Conservation (phyloP, 1,139 yeast genomes). For the Magnusiomyces tetraspermus region DNA sequence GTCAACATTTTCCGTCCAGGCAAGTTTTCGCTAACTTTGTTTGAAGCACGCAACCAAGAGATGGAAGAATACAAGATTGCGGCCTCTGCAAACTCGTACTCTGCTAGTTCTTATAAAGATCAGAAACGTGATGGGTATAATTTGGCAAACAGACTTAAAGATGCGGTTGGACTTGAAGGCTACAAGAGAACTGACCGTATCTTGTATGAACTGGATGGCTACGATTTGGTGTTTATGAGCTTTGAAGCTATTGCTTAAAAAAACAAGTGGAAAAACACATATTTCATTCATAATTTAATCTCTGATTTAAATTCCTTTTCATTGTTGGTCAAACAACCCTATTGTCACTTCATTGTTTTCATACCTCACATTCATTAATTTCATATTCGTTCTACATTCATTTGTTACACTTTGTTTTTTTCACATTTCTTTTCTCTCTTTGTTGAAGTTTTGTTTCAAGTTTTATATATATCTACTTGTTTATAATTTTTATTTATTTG, state of each 20-base stretch:
- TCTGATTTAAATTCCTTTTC: too few relatives aligned
- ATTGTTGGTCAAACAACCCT: too few relatives aligned
- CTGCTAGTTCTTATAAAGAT: neutral
- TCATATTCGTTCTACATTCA: too few relatives aligned
- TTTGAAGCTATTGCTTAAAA: conserved; percentile 25
- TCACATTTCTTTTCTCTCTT: too few relatives aligned
- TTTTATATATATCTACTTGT: too few relatives aligned
- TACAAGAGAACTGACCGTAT: conserved; percentile 61
- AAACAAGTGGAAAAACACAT: too few relatives aligned
- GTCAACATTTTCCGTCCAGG: conserved; percentile 63
- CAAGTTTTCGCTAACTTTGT: conserved; percentile 65
- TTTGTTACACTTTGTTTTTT: too few relatives aligned
- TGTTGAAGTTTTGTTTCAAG: too few relatives aligned
- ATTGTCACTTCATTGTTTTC: too few relatives aligned
- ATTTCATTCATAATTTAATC: too few relatives aligned
- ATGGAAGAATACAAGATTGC: conserved; percentile 12
- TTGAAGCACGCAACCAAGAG: conserved; percentile 31
- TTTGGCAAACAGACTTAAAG: conserved; percentile 5
- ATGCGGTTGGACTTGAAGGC: conserved; percentile 34
- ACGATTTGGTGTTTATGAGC: conserved; percentile 37
- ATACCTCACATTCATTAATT: too few relatives aligned
- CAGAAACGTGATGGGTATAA: neutral
- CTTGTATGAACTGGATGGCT: conserved; percentile 57
- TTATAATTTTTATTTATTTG: too few relatives aligned
- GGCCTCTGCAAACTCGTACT: conserved; percentile 11